Evolutionary conservation across 441 rosid species (phyloP).

Genomic region (Pelargonium myrrhifolium): DNA sequence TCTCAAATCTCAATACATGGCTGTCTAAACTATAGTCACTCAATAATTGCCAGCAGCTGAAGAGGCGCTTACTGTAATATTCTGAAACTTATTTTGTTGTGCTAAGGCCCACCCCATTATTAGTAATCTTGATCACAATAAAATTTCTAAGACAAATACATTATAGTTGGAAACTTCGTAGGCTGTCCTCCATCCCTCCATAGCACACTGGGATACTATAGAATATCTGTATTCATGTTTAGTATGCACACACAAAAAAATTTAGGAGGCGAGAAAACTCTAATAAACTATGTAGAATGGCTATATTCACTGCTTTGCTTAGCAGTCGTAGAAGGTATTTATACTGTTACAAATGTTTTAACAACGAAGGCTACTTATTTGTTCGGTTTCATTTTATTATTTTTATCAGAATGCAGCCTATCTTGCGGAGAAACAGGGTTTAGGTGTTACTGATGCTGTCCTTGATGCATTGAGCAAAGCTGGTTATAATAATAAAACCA

Average conservation of each 20-base stretch:
- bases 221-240: background rate
- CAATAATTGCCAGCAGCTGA: too few species aligned
- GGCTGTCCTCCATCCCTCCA: background rate
- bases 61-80: too few species aligned
- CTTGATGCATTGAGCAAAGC: slow-evolving; percentile 31
- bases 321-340: background rate
- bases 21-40: background rate
- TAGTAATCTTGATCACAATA: background rate
- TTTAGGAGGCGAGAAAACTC: background rate
- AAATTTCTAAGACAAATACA: too few species aligned
- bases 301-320: too few species aligned
- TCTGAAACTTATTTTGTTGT: too few species aligned
- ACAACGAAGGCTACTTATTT: background rate
- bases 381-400: background rate
- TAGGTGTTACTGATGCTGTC: slow-evolving; percentile 34
- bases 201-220: background rate
- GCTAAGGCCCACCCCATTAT: background rate
- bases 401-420: slow-evolving; percentile 40
- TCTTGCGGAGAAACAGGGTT: slow-evolving; percentile 31
- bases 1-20: background rate
- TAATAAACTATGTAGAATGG: background rate
- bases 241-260: background rate
- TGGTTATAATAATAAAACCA: slow-evolving; percentile 18
- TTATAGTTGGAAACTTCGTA: background rate
- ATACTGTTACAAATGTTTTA: background rate